These are phyloP conservation scores for Cymodocea nodosa DNA, from an alignment of 116 monocot species.

Conservation along the genomic window DNA sequence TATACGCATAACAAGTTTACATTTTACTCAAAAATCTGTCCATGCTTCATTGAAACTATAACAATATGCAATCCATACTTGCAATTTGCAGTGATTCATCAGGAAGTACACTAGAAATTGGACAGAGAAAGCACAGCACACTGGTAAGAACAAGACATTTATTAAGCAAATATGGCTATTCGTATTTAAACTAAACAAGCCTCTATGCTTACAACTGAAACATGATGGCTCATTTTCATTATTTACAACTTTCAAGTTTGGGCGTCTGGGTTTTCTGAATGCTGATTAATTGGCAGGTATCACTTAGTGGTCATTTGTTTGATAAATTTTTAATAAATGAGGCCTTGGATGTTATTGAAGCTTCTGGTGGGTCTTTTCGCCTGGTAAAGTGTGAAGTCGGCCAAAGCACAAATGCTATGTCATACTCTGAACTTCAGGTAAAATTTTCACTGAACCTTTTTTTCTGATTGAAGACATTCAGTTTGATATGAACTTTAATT, in stretches of 20 bases:
- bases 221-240: too few species aligned
- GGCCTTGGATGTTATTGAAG: conserved; percentile 89
- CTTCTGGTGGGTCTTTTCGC: conserved; percentile 77
- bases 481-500: too few species aligned
- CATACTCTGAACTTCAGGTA: conserved; percentile 95
- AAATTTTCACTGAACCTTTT: neutral
- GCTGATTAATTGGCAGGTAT: conserved; percentile 36
- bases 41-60: neutral
- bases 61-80: conserved; percentile 5
- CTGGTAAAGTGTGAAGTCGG: conserved; percentile 86
- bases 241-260: too few species aligned
- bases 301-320: conserved; percentile 94
- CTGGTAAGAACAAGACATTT: conserved; percentile 23
- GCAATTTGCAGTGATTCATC: conserved; percentile 56
- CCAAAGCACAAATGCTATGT: conserved; percentile 57
- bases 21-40: too few species aligned
- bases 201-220: too few species aligned
- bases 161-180: neutral
- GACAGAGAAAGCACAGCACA: conserved; percentile 47
- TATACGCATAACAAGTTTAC: too few species aligned
- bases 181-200: neutral
- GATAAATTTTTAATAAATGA: conserved; percentile 95
- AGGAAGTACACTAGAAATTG: conserved; percentile 13
- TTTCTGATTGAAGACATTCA: neutral
- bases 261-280: neutral